Base-by-base conservation (phyloP, 73 alveolate genomes). In the Paraurostyla sp. region DNA sequence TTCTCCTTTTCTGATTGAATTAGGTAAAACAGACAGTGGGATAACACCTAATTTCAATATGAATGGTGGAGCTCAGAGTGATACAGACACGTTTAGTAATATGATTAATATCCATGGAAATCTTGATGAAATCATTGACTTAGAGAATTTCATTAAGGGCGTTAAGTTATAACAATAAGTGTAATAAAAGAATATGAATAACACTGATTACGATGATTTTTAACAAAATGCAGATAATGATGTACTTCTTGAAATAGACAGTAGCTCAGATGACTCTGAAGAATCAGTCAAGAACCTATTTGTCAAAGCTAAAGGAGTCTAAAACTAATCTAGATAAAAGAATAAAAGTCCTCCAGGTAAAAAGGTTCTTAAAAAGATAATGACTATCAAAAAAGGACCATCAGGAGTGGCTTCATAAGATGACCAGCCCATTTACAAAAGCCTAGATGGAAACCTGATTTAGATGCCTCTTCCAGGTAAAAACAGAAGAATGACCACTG, bases 241-340 rank as follows among this genome's bases (percentile, higher is more conserved):
- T 3, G 30, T 13, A 1, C 35, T 32, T 6, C 29, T 45, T 11
- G 71, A 30, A 16, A 73, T 43, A 32, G 86, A 73, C 46, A 78
- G 89, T 35, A 54, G 80, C n/a, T n/a, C n/a, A n/a, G n/a, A n/a
- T 52, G 89, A 78, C 29, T 59, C 76, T 1, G 76, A 78, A 16
- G 89, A 54, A 51, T 42, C 71, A 9, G 45, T 38, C 9, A 7
- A 78, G 32, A 78, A 51, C 58, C 23, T 65, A 65, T 18, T 65
- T 9, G 38, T 1, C 15, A 38, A 7, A 40, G 23, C 11, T 4
- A 16, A 29, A 59, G 22, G 29, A 15, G 13, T 29, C 51, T 23
- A 60, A 60, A 11, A 29, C 78, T 30, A 60, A 60, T 60, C 22
- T 29, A 6, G 15, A 18, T 56, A 60, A 27, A 6, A 30, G 7